Base-by-base conservation (phyloP, 805 yeast species). In the Schwanniomyces polymorphus region DNA sequence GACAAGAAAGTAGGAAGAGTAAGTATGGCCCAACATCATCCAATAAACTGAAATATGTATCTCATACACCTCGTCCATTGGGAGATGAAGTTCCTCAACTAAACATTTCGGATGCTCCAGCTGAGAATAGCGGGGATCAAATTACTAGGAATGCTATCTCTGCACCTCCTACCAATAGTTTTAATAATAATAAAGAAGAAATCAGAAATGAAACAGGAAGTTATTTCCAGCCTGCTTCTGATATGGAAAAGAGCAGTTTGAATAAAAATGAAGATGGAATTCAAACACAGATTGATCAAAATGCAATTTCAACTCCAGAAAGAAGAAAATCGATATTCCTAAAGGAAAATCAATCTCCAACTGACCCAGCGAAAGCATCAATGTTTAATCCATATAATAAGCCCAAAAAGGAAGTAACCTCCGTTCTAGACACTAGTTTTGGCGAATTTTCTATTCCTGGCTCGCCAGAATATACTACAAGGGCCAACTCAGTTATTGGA, bases 371-470 rank as follows among this genome's bases (percentile, higher is more conserved):
- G 5, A 49, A 39, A 27, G 45, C 55, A 17, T 58, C 64, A 2
- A 55, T 57, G 54, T 62, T 61, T 45, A 56, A 62, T 42, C 68
- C 72, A 3, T 67, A 59, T 48, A 67, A 62, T 38, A 52, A 44
- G 5, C 37, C 35, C 12, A 51, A 25, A 31, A 46, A 38, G n/a
- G 43, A 49, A 44, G 49, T 55, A 41, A 41, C 49, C 9, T 50
- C 59, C 44, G 42, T 9, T 49, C 51, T 45, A 41, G 61, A 59
- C 33, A 49, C 55, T 37, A 58, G 63, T 14, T 67, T 70, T 41
- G 70, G 65, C 29, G 76, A 70, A 43, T 73, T 72, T 54, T 73
- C 78, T 3, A 72, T 72, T 23, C 78, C 78, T 4, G 75, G 75
- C 1, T 67, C 76, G 0, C 78, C 78, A 1, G 78, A 73, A 21